These are phyloP conservation scores for Meira miltonrushii DNA, from an alignment of 1,284 basidiomycete genomes.

Conservation along the genomic window DNA sequence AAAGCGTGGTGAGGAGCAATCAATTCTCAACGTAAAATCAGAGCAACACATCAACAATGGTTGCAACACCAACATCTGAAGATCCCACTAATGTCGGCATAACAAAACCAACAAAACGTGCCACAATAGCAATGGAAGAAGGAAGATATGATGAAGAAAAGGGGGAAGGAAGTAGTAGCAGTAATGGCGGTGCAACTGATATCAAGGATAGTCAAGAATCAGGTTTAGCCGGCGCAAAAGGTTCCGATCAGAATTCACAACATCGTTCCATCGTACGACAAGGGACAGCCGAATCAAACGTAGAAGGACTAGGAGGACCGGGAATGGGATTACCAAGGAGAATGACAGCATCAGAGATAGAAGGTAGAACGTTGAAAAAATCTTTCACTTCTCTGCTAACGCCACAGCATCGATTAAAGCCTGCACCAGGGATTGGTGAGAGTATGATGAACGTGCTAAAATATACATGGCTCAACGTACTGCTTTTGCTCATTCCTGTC, in stretches of 20 bases:
- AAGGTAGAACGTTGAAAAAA: conserved; percentile 3
- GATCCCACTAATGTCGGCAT: background rate
- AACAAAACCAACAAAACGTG: background rate
- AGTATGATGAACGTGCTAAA: conserved; percentile 33
- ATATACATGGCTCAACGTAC: conserved; percentile 27
- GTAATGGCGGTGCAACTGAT: background rate
- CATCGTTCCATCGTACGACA: too few species aligned
- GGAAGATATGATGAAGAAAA: background rate
- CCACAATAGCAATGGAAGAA: conserved; percentile 5
- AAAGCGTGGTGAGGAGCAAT: too few species aligned
- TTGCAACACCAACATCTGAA: background rate
- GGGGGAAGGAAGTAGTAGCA: background rate
- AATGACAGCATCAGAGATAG: background rate
- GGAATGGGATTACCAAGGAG: background rate
- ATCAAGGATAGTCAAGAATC: background rate
- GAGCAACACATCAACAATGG: too few species aligned
- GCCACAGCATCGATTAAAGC: conserved; percentile 28
- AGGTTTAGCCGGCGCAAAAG: background rate
- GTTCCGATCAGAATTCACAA: background rate
- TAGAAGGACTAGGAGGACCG: conserved; percentile 1
- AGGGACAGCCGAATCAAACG: too few species aligned
- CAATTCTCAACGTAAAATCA: too few species aligned
- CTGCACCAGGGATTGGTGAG: conserved; percentile 21
- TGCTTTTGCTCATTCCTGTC: conserved; percentile 35
- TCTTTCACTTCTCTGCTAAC: conserved; percentile 36